Base-by-base conservation (phyloP, 2,329 filamentous ascomycete genomes). In the Orbilia blumenaviensis region DNA sequence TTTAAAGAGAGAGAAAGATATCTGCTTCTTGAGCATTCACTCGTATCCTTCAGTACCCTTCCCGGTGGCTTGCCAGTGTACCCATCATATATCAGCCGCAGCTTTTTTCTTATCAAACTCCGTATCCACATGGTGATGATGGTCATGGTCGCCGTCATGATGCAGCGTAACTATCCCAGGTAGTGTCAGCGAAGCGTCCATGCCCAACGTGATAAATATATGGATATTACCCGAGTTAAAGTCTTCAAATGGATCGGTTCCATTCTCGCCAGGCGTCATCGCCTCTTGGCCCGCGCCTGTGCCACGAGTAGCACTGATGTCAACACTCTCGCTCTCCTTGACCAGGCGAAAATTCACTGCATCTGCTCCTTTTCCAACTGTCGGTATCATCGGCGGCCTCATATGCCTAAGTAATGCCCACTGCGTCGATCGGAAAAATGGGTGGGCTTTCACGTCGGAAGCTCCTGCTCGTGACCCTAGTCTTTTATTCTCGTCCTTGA, bases 271-370 rank as follows among this genome's bases (percentile, higher is more conserved):
- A 0, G 94, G 94, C 1, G 94, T 98, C 1, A 91, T 89, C 63
- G 96, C 86, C 0, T 92, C 92, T 76, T 97, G 85, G 7, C 29
- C 52, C n/a, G 32, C 8, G 18, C 52, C 52, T 6, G 52, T 56
- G 54, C 86, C 82, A 78, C 84, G 86, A 1, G 81, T 80, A 23
- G 88, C 86, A 16, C 88, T 87, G 54, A 96, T 90, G 83, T 99
- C 95, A 58, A 98, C 92, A 81, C 93, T 97, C 81, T 94, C 92
- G 81, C 92, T 96, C 84, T 99, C 95, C 84, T 98, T 99, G 71
- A 99, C 94, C 80, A 96, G 97, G 78, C 95, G 89, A 87, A 99
- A 99, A 84, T 99, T 99, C 81, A 97, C 86, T 0, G 95, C 97
- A 83, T 99, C 95, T 79, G 95, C 90, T 52, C 92, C 95, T 67